Percentiles rank a stretch among this genome's conserved stretches.
Conservation (phyloP, 371 early-diverging fungal species). For the Enterospora canceri region DNA sequence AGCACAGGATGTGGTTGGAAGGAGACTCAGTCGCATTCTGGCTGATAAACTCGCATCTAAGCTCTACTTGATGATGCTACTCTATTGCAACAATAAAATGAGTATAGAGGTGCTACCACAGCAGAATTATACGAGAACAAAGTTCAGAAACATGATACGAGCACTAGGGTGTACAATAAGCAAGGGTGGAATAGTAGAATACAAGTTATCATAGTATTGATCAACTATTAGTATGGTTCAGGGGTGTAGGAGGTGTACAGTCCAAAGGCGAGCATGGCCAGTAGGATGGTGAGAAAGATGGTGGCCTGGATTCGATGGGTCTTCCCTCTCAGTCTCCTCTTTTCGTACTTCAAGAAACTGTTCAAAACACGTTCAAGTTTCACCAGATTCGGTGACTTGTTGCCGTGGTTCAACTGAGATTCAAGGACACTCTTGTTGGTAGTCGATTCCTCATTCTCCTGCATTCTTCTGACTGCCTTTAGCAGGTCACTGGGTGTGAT, state of each 20-base stretch:
- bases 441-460: not conserved
- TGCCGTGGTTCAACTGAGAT: not conserved
- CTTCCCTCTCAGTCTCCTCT: not conserved
- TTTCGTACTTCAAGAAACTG: not conserved
- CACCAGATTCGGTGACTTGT: not conserved
- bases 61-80: conserved; percentile 9
- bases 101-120: not conserved
- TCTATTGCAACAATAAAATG: not conserved
- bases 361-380: not conserved
- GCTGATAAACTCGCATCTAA: not conserved
- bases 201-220: not conserved
- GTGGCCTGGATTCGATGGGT: not conserved
- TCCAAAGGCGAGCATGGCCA: not conserved
- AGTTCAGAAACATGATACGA: not conserved
- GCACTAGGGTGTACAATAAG: not conserved
- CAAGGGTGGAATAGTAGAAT: not conserved
- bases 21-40: not conserved
- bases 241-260: not conserved
- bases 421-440: not conserved
- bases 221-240: not conserved
- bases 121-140: not conserved
- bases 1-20: not conserved
- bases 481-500: not conserved
- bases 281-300: not conserved
- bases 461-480: not conserved